A percentile compares a stretch with the other conserved stretches of the same genome.
These are phyloP conservation scores for Uronychia binucleata DNA, from an alignment of 73 alveolate genomes.

Conservation along the genomic window DNA sequence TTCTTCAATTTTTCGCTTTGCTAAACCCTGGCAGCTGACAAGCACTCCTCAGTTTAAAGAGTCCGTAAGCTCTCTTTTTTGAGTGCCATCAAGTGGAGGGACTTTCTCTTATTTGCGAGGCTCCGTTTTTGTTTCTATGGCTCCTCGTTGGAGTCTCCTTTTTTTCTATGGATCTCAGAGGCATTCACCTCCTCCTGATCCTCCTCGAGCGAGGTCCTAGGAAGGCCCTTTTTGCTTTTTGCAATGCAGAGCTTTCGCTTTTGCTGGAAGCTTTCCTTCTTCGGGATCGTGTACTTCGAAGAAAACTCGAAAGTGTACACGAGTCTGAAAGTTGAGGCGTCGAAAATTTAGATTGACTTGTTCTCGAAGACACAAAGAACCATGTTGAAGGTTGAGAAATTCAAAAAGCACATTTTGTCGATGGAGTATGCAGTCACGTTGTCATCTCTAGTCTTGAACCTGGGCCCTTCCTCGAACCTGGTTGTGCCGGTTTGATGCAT, in stretches of 20 bases:
- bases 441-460: conserved; percentile 5
- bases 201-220: background rate
- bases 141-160: too few species aligned
- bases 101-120: background rate
- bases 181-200: background rate
- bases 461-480: background rate
- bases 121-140: too few species aligned
- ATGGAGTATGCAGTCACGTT: background rate
- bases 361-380: conserved; percentile 1
- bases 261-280: background rate
- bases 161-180: too few species aligned
- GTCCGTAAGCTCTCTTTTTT: background rate
- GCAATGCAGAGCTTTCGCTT: background rate
- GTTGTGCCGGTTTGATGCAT: conserved; percentile 1
- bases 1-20: too few species aligned
- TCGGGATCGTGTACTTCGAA: conserved; percentile 5
- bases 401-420: conserved; percentile 1
- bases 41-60: background rate
- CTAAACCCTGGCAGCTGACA: too few species aligned
- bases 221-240: background rate
- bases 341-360: background rate
- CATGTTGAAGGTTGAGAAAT: background rate
- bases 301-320: background rate
- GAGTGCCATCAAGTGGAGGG: background rate
- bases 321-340: background rate